Conservation (phyloP, 73 alveolate genomes). For the Tetrahymena malaccensis region DNA sequence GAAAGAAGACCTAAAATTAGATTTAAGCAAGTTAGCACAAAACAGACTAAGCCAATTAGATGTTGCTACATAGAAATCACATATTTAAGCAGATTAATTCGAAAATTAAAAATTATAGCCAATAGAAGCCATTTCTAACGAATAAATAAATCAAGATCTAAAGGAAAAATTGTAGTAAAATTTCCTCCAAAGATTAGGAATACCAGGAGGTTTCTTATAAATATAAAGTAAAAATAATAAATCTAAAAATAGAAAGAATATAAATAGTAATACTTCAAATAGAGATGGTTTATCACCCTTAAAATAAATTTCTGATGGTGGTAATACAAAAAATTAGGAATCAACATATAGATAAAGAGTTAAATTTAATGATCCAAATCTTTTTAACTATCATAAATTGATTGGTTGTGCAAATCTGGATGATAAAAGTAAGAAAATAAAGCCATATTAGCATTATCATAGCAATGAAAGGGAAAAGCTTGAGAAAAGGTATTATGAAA, state of each 20-base stretch:
- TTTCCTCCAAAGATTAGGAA: background rate
- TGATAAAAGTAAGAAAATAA: background rate
- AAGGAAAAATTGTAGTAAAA: background rate
- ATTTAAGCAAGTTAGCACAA: background rate
- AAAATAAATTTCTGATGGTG: background rate
- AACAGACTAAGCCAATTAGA: background rate
- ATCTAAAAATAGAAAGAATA: background rate
- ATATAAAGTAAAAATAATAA: background rate
- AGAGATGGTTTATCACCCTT: background rate
- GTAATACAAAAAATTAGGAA: background rate
- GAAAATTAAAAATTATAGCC: background rate
- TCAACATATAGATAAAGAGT: background rate
- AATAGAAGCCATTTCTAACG: background rate
- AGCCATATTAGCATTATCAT: background rate
- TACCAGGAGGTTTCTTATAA: background rate
- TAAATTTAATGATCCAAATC: background rate
- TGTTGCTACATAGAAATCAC: background rate
- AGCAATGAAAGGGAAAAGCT: background rate
- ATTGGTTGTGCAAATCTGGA: background rate
- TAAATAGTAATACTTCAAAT: background rate
- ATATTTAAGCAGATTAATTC: background rate
- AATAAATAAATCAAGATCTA: background rate
- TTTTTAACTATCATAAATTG: background rate
- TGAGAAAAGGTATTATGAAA: background rate
- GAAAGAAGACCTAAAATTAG: background rate